These are phyloP conservation scores for Trichoderma sp. DNA, from an alignment of 2,329 filamentous ascomycete species.

Conservation along the genomic window DNA sequence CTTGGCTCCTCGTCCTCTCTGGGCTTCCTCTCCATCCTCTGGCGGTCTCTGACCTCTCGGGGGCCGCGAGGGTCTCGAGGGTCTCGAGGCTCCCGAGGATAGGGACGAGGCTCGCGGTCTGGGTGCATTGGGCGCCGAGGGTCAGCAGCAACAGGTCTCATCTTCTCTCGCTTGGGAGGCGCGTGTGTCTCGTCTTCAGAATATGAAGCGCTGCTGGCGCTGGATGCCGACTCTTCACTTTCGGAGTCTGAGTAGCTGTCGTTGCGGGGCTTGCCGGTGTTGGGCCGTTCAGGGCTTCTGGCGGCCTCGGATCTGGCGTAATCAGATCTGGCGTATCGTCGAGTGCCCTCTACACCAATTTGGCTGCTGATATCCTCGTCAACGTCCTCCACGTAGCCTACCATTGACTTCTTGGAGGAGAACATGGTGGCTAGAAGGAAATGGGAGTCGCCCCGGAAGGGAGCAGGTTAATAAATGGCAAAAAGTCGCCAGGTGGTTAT, in stretches of 20 bases:
- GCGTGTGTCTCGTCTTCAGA: constrained; percentile 51
- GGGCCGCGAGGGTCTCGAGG: constrained; percentile 4
- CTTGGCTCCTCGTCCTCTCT: constrained; percentile 34
- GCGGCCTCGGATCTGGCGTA: constrained; percentile 55
- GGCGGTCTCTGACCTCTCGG: constrained; percentile 30
- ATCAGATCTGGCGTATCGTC: constrained; percentile 53
- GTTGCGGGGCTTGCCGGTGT: constrained; percentile 54
- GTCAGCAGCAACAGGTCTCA: constrained; percentile 37
- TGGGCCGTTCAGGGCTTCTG: constrained; percentile 53
- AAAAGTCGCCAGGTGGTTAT: not conserved
- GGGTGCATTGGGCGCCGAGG: constrained; percentile 32
- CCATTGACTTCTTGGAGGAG: constrained; percentile 34
- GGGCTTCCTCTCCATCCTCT: constrained; percentile 35
- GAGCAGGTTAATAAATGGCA: constrained; percentile 27
- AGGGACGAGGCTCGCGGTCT: constrained; percentile 37
- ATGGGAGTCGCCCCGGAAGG: constrained; percentile 30
- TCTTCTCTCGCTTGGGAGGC: constrained; percentile 38
- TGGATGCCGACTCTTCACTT: constrained; percentile 42
- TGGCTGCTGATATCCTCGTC: constrained; percentile 56
- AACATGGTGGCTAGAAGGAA: constrained; percentile 42
- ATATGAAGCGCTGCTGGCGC: constrained; percentile 43
- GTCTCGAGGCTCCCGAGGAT: constrained; percentile 24
- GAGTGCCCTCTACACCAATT: constrained; percentile 45
- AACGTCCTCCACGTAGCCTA: constrained; percentile 56
- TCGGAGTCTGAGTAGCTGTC: constrained; percentile 42